Evolutionary conservation across 495 filamentous ascomycete genomes (phyloP).

Genomic region (Poronia punctata): DNA sequence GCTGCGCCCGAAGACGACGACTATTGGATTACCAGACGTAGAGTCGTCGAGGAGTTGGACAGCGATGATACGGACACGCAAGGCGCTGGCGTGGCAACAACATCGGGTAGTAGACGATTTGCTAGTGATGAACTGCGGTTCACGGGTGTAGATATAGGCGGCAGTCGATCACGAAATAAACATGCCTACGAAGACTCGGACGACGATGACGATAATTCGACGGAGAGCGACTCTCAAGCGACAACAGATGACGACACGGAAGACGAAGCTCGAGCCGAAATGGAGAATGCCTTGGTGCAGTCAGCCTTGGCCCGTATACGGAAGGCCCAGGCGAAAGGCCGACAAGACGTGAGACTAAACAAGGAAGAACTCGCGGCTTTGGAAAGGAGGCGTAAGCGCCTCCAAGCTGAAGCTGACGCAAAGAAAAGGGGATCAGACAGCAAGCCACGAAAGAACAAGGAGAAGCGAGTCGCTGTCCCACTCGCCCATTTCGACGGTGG

Average conservation of each 20-base stretch:
- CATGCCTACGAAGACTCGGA: slow-evolving; percentile 43
- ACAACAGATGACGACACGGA: slow-evolving; percentile 47
- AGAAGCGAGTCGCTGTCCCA: slow-evolving; percentile 35
- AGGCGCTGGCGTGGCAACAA: slow-evolving; percentile 44
- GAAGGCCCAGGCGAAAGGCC: slow-evolving; percentile 64
- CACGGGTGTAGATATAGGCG: slow-evolving; percentile 52
- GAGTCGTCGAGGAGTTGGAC: slow-evolving; percentile 64
- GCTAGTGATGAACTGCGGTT: slow-evolving; percentile 55
- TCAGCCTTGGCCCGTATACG: slow-evolving; percentile 69
- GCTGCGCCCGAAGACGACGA: slow-evolving; percentile 46
- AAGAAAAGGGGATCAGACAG: slow-evolving; percentile 11
- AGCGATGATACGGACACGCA: slow-evolving; percentile 58
- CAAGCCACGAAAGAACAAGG: slow-evolving; percentile 26
- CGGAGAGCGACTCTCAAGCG: slow-evolving; percentile 43
- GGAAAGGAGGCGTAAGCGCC: slow-evolving; percentile 54
- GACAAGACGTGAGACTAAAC: slow-evolving; percentile 66
- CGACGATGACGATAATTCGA: slow-evolving; percentile 44
- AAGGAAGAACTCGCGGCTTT: slow-evolving; percentile 69
- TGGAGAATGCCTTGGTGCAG: slow-evolving; percentile 67
- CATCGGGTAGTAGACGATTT: slow-evolving; percentile 37
- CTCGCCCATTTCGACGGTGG: slow-evolving; percentile 30
- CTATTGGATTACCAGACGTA: slow-evolving; percentile 33
- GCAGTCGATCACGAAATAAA: slow-evolving; percentile 32
- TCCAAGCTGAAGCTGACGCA: slow-evolving; percentile 39
- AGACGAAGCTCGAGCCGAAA: slow-evolving; percentile 44